Evolutionary conservation across 2,329 filamentous ascomycete species (phyloP), one percentile per base, ranked within the genome.

Genomic region (Cordyceps cicadae): DNA sequence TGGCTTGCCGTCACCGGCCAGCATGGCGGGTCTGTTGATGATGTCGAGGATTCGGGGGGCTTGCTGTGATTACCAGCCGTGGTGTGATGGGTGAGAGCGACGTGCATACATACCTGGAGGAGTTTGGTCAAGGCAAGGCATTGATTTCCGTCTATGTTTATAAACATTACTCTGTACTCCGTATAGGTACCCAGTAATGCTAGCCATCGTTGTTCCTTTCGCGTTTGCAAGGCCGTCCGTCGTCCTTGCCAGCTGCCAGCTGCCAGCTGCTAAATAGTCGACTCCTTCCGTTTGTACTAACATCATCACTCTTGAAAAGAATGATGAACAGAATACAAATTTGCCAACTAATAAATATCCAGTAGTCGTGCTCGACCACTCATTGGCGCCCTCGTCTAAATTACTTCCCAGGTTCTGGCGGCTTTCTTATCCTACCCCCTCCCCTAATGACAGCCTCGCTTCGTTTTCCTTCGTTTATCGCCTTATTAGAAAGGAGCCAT

Each of bases 1-100:
- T 49, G 54, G 54, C 54, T 57, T 39, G 46, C 32, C 21, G 29
- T 41, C 45, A 46, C 54, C 26, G 54, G 54, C 54, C 43, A 56
- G 52, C 9, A 46, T 48, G 26, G 54, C 54, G 54, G 54, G 29
- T 24, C 54, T 12, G 24, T 46, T 46, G 52, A 55, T 46, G 43
- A 55, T 55, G 14, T 55, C 54, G 54, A 55, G 54, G 54, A 37
- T 46, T 37, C 12, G 24, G 26, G 14, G 29, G 24, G 39, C 37
- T 24, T 24, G 3, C 4, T 24, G 24, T 24, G 2, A 4, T 24
- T 24, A 2, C 24, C 24, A 24, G 24, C 24, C 24, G n/a, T n/a
- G n/a, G n/a, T n/a, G n/a, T n/a, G n/a, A n/a, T n/a, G n/a, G n/a
- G n/a, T n/a, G 37, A 21, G 14, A 39, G 3, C 5, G 14, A 11